Evolutionary conservation across 768 basidiomycete genomes (phyloP), one percentile per base, ranked within the genome.

Genomic region (Trametes meyenii): DNA sequence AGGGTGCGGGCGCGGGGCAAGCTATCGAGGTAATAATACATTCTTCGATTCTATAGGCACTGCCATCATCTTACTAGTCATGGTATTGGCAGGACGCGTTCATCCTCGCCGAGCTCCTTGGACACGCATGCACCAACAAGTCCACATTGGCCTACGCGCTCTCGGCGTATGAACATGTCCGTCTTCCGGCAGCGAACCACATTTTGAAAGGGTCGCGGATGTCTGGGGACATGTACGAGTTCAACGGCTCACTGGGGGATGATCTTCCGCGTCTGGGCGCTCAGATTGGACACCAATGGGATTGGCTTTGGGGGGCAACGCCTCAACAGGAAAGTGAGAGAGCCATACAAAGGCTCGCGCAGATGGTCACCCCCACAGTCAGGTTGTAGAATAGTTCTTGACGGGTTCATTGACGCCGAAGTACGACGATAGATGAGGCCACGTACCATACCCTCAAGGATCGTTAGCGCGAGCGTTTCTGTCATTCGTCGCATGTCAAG

Each of bases 251-350:
- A 5, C 71, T 73, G 50, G 74, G 72, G 2, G 79, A 77, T 8
- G 69, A 78, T 26, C 77, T 79, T 62, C 65, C 66, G 17, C 66
- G 39, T 24, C 61, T 84, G 5, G 80, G 76, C 7, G 72, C 74
- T 1, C 77, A 75, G 10, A 79, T 84, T 19, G 73, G 73, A 26
- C 62, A 56, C 3, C 77, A 79, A 64, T 80, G 79, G 78, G 69
- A 74, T 46, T 83, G 81, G 78, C 69, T 82, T 26, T 70, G 70
- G 51, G 63, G 69, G 55, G 72, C 72, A 7, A 70, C 73, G 12
- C 73, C 77, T 11, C 73, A 77, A 45, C 70, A 71, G 24, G 77
- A 79, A 50, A 54, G 70, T 17, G 62, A 68, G 35, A 65, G 58
- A 44, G 67, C 69, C 7, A 19, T 68, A 26, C 14, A 23, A 3